Conservation (phyloP, 805 yeast genomes). For the Debaryomyces tyrocola region DNA sequence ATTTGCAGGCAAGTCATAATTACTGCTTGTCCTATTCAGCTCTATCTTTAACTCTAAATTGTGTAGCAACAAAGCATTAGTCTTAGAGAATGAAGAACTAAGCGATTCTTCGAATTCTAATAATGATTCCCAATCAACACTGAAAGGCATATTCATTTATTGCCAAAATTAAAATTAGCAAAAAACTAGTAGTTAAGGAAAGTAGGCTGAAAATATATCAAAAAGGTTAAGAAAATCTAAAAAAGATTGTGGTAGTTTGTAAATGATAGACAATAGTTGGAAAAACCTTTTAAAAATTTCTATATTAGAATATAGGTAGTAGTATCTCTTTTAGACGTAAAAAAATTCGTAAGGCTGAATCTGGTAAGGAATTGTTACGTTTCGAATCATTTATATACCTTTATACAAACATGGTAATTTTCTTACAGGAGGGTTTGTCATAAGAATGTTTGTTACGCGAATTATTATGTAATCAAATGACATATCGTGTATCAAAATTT, state of each 20-base stretch:
- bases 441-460: conserved; percentile 1
- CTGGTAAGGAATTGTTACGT: background rate
- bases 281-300: background rate
- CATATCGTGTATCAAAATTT: background rate
- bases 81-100: conserved; percentile 14
- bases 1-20: conserved; percentile 5
- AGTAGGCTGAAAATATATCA: background rate
- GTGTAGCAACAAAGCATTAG: conserved; percentile 17
- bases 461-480: background rate
- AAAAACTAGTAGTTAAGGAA: background rate
- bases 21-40: conserved; percentile 12
- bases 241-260: background rate
- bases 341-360: background rate
- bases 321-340: too few species aligned
- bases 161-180: background rate
- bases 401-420: conserved; percentile 3
- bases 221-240: background rate
- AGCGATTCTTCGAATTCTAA: conserved; percentile 38
- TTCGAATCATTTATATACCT: background rate
- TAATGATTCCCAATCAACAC: conserved; percentile 25
- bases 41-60: conserved; percentile 30
- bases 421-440: conserved; percentile 1
- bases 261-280: background rate
- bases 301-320: too few species aligned
- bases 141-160: background rate